These are phyloP conservation scores for Coemansia sp. DNA, from an alignment of 192 early-diverging fungal genomes.

Conservation along the genomic window DNA sequence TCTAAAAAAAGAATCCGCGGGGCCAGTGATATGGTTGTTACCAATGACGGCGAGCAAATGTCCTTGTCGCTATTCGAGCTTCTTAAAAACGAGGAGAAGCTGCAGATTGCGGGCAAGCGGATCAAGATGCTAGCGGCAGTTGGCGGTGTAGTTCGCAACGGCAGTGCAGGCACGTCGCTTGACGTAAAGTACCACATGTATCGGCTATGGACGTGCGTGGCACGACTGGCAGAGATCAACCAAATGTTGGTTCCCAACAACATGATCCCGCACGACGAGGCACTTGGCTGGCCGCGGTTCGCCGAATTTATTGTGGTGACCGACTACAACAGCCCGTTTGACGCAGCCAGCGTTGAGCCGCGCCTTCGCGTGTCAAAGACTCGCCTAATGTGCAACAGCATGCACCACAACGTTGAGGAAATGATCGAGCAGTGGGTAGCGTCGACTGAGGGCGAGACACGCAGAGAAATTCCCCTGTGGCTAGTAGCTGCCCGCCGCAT, in stretches of 20 bases:
- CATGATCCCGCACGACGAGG: not conserved
- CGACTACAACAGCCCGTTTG: slow-evolving; percentile 24
- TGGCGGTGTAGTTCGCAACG: slow-evolving; percentile 32
- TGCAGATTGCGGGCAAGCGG: slow-evolving; percentile 37
- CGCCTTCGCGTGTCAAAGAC: slow-evolving; percentile 28
- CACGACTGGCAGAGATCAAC: slow-evolving; percentile 10
- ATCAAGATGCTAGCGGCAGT: slow-evolving; percentile 42
- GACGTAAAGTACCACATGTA: slow-evolving; percentile 48
- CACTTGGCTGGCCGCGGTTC: slow-evolving; percentile 10
- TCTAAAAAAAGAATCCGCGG: not conserved
- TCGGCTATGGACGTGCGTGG: slow-evolving; percentile 47
- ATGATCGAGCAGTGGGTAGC: slow-evolving; percentile 28
- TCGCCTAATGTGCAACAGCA: slow-evolving; percentile 8
- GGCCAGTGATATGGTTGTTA: slow-evolving; percentile 10
- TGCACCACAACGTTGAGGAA: slow-evolving; percentile 6
- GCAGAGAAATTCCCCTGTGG: slow-evolving; percentile 37
- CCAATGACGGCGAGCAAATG: slow-evolving; percentile 23
- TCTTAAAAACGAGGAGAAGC: slow-evolving; percentile 43
- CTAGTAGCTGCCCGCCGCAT: slow-evolving; percentile 15
- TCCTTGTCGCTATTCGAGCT: slow-evolving; percentile 35
- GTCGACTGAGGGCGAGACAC: slow-evolving; percentile 27
- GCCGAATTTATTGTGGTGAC: slow-evolving; percentile 45
- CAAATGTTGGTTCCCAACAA: slow-evolving; percentile 4
- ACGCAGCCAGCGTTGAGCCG: slow-evolving; percentile 32
- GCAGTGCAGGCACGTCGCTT: not conserved